Evolutionary conservation across 768 basidiomycete species (phyloP).

Genomic region (Phallus indusiatus): DNA sequence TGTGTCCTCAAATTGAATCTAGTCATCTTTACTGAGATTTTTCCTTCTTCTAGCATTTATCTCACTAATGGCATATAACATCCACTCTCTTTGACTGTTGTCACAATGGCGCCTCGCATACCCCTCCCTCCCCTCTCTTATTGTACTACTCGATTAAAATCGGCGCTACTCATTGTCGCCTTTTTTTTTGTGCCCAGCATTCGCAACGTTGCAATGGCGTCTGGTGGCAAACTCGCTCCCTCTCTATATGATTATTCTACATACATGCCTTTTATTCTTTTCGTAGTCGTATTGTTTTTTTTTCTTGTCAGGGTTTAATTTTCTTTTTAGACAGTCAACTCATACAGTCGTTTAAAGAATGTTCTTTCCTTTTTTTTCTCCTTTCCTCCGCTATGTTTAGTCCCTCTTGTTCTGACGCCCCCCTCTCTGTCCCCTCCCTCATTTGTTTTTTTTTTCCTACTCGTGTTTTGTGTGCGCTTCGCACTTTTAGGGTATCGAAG

Average conservation of each 20-base stretch:
- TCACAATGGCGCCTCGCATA: background rate
- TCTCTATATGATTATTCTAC: background rate
- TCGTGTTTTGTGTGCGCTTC: background rate
- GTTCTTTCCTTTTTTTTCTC: background rate
- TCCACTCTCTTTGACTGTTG: background rate
- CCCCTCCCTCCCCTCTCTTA: too few relatives aligned
- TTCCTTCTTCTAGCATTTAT: background rate
- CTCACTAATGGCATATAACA: background rate
- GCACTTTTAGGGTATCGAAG: background rate
- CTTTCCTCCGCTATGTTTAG: background rate
- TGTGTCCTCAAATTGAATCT: background rate
- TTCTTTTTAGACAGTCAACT: background rate
- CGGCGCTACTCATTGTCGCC: background rate
- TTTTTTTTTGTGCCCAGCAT: background rate
- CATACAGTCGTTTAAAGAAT: background rate
- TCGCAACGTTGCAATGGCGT: background rate
- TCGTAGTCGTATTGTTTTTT: background rate
- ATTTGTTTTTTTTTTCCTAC: background rate
- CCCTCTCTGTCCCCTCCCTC: background rate
- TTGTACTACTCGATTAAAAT: background rate
- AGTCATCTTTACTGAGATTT: background rate
- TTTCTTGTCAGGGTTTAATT: background rate
- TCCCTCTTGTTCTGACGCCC: background rate
- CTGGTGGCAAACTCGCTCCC: background rate
- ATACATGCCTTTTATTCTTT: background rate